phyloP scores from a whole-genome alignment of 495 filamentous ascomycete species.

The Extremus antarcticus region DNA sequence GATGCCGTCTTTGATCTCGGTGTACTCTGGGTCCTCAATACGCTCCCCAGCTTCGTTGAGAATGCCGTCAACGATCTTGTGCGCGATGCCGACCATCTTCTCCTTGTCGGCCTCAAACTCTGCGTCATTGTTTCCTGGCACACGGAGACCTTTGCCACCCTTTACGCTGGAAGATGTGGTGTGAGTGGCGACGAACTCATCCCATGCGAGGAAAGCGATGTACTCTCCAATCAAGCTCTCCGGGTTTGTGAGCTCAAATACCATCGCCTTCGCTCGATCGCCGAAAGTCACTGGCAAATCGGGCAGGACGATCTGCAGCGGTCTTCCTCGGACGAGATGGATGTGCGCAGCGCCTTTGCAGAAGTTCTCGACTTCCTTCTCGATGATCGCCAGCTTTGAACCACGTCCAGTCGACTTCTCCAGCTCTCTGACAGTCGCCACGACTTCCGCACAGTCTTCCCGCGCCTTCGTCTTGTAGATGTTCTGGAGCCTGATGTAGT shows the following conservation, averaged over 20 bases:
- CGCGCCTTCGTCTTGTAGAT: slow-evolving; percentile 88
- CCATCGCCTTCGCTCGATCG: slow-evolving; percentile 21
- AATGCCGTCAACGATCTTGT: slow-evolving; percentile 37
- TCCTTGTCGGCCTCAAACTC: slow-evolving; percentile 23
- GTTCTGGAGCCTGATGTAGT: slow-evolving; percentile 86
- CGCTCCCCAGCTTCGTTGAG: slow-evolving; percentile 38
- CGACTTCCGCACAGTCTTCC: slow-evolving; percentile 66
- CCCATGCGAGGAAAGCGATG: slow-evolving; percentile 60
- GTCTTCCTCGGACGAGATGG: slow-evolving; percentile 63
- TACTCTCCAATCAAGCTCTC: slow-evolving; percentile 68
- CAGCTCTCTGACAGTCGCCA: slow-evolving; percentile 51
- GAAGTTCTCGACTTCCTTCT: slow-evolving; percentile 79
- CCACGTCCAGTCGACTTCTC: slow-evolving; percentile 38
- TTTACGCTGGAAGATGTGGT: slow-evolving; percentile 1
- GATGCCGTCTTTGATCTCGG: slow-evolving; percentile 35
- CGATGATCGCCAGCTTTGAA: slow-evolving; percentile 39
- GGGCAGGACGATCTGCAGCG: slow-evolving; percentile 36
- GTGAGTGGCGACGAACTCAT: slow-evolving; percentile 37
- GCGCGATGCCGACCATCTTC: slow-evolving; percentile 26
- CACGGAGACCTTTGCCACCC: slow-evolving; percentile 16
- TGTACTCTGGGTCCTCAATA: slow-evolving; percentile 34
- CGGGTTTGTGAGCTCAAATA: slow-evolving; percentile 28
- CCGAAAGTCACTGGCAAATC: slow-evolving; percentile 21
- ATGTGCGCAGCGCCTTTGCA: slow-evolving; percentile 94
- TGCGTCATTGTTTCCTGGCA: slow-evolving; percentile 17